These are phyloP conservation scores for Penstemon newberryi DNA, from an alignment of 257 asterid genomes.

Conservation along the genomic window DNA sequence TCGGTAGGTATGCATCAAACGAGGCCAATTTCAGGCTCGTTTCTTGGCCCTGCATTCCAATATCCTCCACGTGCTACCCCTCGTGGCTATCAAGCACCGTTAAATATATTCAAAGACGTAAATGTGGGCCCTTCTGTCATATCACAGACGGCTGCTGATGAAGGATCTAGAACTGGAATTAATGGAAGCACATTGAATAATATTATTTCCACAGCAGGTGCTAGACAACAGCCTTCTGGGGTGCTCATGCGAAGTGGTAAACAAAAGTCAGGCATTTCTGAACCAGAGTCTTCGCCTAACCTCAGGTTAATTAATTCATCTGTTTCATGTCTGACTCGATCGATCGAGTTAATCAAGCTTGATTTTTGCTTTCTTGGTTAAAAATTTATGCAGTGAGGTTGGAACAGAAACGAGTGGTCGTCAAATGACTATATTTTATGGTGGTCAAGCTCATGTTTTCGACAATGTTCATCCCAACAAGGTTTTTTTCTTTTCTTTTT, in stretches of 20 bases:
- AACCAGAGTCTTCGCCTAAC: slow-evolving; percentile 55
- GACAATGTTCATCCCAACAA: slow-evolving; percentile 86
- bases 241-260: slow-evolving; percentile 56
- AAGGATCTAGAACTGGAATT: slow-evolving; percentile 94
- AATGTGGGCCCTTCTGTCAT: slow-evolving; percentile 52
- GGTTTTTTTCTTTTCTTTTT: slow-evolving; percentile 36
- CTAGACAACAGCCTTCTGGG: slow-evolving; percentile 66
- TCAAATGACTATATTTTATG: slow-evolving; percentile 93
- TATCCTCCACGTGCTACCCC: slow-evolving; percentile 60
- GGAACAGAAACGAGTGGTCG: slow-evolving; percentile 53
- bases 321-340: slow-evolving; percentile 12
- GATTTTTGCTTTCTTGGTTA: slow-evolving; percentile 12
- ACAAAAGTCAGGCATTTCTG: slow-evolving; percentile 56
- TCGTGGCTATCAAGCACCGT: slow-evolving; percentile 3
- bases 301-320: slow-evolving; percentile 49
- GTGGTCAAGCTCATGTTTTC: slow-evolving; percentile 94
- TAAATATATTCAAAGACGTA: slow-evolving; percentile 67
- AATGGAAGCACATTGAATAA: slow-evolving; percentile 66
- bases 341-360: background rate
- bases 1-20: slow-evolving; percentile 53
- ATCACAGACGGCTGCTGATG: slow-evolving; percentile 89
- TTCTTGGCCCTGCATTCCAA: slow-evolving; percentile 46
- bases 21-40: slow-evolving; percentile 1
- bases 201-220: slow-evolving; percentile 37
- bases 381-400: slow-evolving; percentile 49